Percentiles rank a stretch among this genome's conserved stretches.
Conservation (phyloP, 441 rosid species). For the Corymbia citriodora region DNA sequence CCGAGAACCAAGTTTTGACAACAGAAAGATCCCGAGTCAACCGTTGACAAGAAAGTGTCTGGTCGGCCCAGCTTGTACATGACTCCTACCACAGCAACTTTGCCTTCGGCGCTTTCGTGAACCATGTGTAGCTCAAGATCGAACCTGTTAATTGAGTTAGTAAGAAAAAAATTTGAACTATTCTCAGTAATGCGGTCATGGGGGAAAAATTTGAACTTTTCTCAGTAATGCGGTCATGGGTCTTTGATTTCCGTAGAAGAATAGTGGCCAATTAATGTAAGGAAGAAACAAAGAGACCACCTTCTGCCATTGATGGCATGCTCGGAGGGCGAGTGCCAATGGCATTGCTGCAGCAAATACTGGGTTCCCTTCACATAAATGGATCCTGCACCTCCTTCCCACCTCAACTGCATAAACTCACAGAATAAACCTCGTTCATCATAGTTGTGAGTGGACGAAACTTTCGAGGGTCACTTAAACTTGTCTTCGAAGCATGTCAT, state of each 20-base stretch:
- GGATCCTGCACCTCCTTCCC: constrained; percentile 51
- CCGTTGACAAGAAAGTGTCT: constrained; percentile 54
- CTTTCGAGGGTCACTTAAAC: neutral
- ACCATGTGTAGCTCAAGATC: constrained; percentile 72
- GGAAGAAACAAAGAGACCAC: constrained; percentile 8
- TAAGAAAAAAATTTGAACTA: neutral
- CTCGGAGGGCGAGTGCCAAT: constrained; percentile 87
- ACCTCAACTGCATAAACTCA: constrained; percentile 38
- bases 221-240: neutral
- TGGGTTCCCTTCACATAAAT: constrained; percentile 40
- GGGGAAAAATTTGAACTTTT: neutral
- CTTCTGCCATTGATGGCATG: constrained; percentile 57
- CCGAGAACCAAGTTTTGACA: neutral
- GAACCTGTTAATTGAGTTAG: constrained; percentile 19
- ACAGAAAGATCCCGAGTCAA: neutral
- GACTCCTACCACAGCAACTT: constrained; percentile 55
- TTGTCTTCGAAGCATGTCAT: neutral
- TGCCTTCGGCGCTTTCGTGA: constrained; percentile 48
- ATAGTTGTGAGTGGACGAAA: neutral
- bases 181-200: no score
- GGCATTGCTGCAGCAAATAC: constrained; percentile 49
- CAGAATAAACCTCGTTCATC: neutral
- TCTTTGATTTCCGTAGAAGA: neutral
- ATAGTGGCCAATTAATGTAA: neutral
- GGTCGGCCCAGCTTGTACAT: constrained; percentile 56